phyloP scores from a whole-genome alignment of 1,284 basidiomycete genomes.

The Fomitiporia mediterranea region DNA sequence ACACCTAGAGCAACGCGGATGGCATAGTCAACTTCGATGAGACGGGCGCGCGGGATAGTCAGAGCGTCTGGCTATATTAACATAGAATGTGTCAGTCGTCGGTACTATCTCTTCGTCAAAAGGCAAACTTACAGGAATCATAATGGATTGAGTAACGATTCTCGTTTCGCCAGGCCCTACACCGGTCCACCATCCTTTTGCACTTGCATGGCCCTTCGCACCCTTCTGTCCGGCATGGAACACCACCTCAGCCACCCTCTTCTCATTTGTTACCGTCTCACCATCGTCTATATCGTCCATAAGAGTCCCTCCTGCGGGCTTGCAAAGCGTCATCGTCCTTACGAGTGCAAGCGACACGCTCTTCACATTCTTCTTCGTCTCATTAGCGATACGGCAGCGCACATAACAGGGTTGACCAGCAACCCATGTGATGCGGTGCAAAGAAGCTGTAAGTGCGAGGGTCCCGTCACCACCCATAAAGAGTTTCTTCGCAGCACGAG shows the following conservation, averaged over 20 bases:
- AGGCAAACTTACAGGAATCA: slow-evolving; percentile 65
- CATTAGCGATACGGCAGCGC: slow-evolving; percentile 68
- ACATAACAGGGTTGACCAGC: slow-evolving; percentile 83
- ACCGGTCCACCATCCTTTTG: slow-evolving; percentile 86
- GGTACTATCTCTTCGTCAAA: not conserved
- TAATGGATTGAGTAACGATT: slow-evolving; percentile 59
- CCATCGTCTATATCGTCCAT: slow-evolving; percentile 47
- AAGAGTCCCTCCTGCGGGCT: slow-evolving; percentile 37
- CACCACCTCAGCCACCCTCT: slow-evolving; percentile 59
- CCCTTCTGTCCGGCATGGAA: slow-evolving; percentile 66
- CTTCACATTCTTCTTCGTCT: slow-evolving; percentile 71
- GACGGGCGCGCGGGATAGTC: slow-evolving; percentile 66
- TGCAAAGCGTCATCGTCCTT: slow-evolving; percentile 70
- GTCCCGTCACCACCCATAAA: slow-evolving; percentile 55
- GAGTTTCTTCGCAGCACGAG: slow-evolving; percentile 53
- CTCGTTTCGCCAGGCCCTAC: slow-evolving; percentile 58
- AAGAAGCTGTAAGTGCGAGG: slow-evolving; percentile 66
- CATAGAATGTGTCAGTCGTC: not conserved
- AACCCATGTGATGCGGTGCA: slow-evolving; percentile 80
- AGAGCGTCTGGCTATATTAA: slow-evolving; percentile 60
- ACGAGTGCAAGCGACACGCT: slow-evolving; percentile 64
- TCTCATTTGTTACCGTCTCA: slow-evolving; percentile 56
- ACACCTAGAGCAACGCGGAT: slow-evolving; percentile 69
- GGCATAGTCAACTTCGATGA: slow-evolving; percentile 78
- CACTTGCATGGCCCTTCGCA: slow-evolving; percentile 66